Evolutionary conservation across 2,329 filamentous ascomycete species (phyloP).

Genomic region (Trichoderma gracile): DNA sequence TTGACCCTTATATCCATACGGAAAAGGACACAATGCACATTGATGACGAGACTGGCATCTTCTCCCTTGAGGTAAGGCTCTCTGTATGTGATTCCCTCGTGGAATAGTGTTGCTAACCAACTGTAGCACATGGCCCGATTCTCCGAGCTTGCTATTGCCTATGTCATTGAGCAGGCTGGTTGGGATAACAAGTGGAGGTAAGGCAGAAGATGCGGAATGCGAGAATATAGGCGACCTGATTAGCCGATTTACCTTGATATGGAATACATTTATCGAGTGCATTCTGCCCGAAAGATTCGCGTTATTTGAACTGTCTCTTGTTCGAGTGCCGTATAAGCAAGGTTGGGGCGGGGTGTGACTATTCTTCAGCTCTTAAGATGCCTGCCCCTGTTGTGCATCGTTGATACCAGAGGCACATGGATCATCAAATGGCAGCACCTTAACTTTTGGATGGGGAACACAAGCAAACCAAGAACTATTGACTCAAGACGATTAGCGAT

Average conservation of each 20-base stretch:
- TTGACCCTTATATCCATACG: conserved; percentile 43
- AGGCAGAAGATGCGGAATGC: background rate
- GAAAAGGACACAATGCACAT: conserved; percentile 42
- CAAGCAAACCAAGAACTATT: too few relatives aligned
- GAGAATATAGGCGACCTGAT: background rate
- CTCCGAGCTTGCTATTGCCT: conserved; percentile 43
- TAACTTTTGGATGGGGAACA: too few relatives aligned
- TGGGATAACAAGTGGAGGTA: conserved; percentile 45
- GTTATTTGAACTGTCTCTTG: too few relatives aligned
- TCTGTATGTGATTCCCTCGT: background rate
- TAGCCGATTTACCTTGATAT: background rate
- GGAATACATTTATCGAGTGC: too few relatives aligned
- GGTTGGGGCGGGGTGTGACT: too few relatives aligned
- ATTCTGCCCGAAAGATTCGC: too few relatives aligned
- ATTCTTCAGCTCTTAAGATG: too few relatives aligned
- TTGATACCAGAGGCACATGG: too few relatives aligned
- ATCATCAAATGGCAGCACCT: too few relatives aligned
- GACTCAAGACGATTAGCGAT: too few relatives aligned
- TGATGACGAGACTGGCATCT: conserved; percentile 41
- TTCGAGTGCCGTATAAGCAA: too few relatives aligned
- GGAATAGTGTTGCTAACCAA: conserved; percentile 21
- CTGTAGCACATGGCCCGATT: conserved; percentile 44
- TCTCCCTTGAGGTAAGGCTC: conserved; percentile 41
- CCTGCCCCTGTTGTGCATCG: too few relatives aligned
- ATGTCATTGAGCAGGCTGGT: conserved; percentile 43